Evolutionary conservation across 768 basidiomycete genomes (phyloP), one percentile per base, ranked within the genome.

Genomic region (Lentinula lateritia): DNA sequence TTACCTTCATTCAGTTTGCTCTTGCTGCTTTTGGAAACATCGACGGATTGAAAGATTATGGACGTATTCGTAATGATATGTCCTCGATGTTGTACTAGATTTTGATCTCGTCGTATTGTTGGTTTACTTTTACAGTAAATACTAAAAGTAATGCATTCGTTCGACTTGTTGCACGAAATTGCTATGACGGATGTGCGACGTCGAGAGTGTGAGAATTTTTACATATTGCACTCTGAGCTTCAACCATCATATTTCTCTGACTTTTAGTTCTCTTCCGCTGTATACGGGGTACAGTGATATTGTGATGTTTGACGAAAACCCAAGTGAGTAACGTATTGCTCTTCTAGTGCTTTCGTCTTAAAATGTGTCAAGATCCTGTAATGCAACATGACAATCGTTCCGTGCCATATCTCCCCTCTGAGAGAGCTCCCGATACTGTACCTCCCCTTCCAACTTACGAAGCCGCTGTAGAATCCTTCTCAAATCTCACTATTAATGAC

Each of bases 11-110:
- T 1, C 68, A 92, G 89, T 79, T 95, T 65, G 88, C 94, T 2
- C 74, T 98, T 48, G 93, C 96, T 53, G 96, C 95, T 60, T 76
- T 95, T 61, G 96, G 96, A 62, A 88, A 85, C 66, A 83, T 90
- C 62, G 97, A 99, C 66, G 95, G 95, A 70, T 83, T 98, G 45
- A 79, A 95, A 50, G 96, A 98, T 75, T 98, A 98, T 80, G 92
- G 89, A 78, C 92, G 95, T 69, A 82, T 92, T 69, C 89, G 90
- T 61, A 74, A 84, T 34, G 90, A 92, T 67, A 92, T 86, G 87
- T 91, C 90, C 35, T 91, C 90, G 35, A 78, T 92, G 81, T 66
- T 84, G 64, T 88, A 88, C 73, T 92, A 84, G 78, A 80, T 38
- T 54, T 10, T n/a, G 16, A n/a, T 8, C 13, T 54, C n/a, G 53